Base-by-base conservation (phyloP, 345 rosid species). In the Mercurialis annua region DNA sequence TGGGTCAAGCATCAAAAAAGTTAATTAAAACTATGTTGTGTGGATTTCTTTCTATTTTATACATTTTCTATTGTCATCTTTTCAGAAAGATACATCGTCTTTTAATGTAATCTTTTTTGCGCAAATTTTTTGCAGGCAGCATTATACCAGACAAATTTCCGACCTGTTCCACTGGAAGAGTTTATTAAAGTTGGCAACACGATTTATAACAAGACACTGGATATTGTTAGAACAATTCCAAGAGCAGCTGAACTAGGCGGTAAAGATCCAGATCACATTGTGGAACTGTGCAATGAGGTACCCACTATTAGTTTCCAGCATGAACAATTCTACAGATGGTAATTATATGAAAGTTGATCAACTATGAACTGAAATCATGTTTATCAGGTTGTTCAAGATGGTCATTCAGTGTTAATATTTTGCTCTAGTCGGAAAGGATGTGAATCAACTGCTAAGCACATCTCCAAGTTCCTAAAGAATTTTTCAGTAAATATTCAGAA, bases 391-490 rank as follows among this genome's bases (percentile, higher is more conserved):
- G 90, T 93, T 82, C 96, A 88, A 87, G 97, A 90, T 69, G 97
- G 97, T 15, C 92, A 93, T 67, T 89, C 98, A 0, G 96, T 93
- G 65, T 78, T 93, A 73, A 89, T 90, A 78, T 93, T 93, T 81
- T 93, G 98, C 78, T 90, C 98, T 46, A 90, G 91, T 79, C 90
- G 98, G 60, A 93, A 93, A 80, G 97, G 98, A 82, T 93, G 98
- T 44, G 97, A 93, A 82, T 88, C 97, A 80, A 93, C 97, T 73
- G 97, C 98, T 62, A 85, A 81, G 76, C 98, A 93, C 70, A 80
- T 90, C 31, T 68, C 97, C 48, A 90, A 86, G 76, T 87, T 83
- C 78, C 81, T 93, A 71, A 84, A 83, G 85, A 87, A 85, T 70
- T 79, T 80, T 68, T 73, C 84, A 26, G 33, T 73, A 42, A 78